Base-by-base conservation (phyloP, 176 grass and related monocot species). In the Secale cereale region DNA sequence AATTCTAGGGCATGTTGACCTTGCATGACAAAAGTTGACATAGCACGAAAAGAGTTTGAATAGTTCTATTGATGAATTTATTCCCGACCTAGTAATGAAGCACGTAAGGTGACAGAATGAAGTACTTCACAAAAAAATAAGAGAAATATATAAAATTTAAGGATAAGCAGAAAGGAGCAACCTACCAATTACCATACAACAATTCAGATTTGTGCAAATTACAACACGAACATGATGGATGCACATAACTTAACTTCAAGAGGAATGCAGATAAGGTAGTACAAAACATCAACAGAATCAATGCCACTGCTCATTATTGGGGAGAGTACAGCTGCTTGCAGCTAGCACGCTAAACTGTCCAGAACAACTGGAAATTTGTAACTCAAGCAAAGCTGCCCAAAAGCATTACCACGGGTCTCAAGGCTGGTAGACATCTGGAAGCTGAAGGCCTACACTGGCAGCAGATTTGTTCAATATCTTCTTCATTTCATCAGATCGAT, bases 391-490 rank as follows among this genome's bases (percentile, higher is more conserved):
- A 78, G 6, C 19, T 70, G 50, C 26, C 77, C 50, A 76, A 69
- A 84, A 10, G n/a, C 14, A 32, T 23, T 81, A 80, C 23, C 81
- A 84, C 30, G 6, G 80, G 40, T 56, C 4, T 92, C 70, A 99
- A 11, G 86, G 78, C 75, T 96, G 83, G 82, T 91, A 94, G 29
- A 92, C 91, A 82, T 94, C 88, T 62, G 97, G 97, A 88, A 99
- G 91, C 84, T 71, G 81, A 61, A 99, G 97, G 57, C 91, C 93
- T 50, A 99, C 93, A 79, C 93, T 99, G 70, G 91, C 93, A 19
- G 97, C 97, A 92, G 97, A 99, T 94, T 96, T 99, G 71, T 94
- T 88, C 60, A 99, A 43, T 89, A 88, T 82, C 81, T 92, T 96
- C 91, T 88, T 98, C 91, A 96, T 94, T 76, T 98, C 93, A 36